phyloP scores from a whole-genome alignment of 2,329 filamentous ascomycete genomes.

The Chrysoporthe puriensis region DNA sequence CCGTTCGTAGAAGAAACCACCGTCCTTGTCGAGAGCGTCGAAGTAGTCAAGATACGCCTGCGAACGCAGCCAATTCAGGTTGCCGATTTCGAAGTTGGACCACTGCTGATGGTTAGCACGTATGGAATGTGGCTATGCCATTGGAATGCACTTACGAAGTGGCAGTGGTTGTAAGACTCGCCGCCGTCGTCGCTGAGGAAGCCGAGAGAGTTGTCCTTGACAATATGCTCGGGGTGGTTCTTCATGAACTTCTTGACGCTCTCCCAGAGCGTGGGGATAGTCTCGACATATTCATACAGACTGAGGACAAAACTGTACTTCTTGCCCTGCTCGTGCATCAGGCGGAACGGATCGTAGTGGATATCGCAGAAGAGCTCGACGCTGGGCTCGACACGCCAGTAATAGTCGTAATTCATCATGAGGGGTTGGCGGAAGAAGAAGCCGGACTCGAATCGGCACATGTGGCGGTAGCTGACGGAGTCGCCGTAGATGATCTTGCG shows the following conservation, averaged over 20 bases:
- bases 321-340: conserved; percentile 94
- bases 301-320: conserved; percentile 98
- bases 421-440: conserved; percentile 97
- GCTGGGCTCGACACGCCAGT: conserved; percentile 98
- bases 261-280: conserved; percentile 94
- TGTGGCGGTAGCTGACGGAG: conserved; percentile 95
- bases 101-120: conserved; percentile 58
- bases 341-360: conserved; percentile 93
- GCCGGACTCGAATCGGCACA: conserved; percentile 98
- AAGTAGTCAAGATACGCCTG: conserved; percentile 91
- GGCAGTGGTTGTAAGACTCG: conserved; percentile 93
- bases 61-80: conserved; percentile 89
- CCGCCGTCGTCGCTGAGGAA: conserved; percentile 93
- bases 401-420: conserved; percentile 97
- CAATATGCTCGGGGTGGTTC: conserved; percentile 86
- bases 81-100: conserved; percentile 99
- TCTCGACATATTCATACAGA: conserved; percentile 95
- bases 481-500: conserved; percentile 98
- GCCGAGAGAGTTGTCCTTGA: conserved; percentile 80
- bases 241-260: conserved; percentile 93
- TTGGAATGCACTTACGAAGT: conserved; percentile 71
- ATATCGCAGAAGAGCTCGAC: conserved; percentile 97
- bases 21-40: conserved; percentile 81
- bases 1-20: conserved; percentile 98
- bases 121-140: background rate